Conservation (phyloP, 2,329 filamentous ascomycete genomes). For the Albophoma yamanashiensis region DNA sequence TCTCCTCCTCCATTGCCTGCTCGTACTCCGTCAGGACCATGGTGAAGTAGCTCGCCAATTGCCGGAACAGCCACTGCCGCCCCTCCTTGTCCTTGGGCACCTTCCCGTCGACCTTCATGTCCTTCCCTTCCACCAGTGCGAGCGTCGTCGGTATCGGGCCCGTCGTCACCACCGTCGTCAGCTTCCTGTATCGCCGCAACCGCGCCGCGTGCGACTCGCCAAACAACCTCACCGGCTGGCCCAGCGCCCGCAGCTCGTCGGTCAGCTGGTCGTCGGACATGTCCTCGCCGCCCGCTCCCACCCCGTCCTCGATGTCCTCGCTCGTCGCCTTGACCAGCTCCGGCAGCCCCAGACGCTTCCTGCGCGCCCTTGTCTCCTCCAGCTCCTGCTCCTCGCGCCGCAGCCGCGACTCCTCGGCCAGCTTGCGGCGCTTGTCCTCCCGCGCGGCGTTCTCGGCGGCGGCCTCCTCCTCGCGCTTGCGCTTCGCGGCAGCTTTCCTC, state of each 20-base stretch:
- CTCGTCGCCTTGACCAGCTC: conserved; percentile 43
- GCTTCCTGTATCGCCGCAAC: conserved; percentile 58
- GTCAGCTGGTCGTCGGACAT: conserved; percentile 62
- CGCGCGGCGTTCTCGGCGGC: conserved; percentile 56
- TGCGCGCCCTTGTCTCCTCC: conserved; percentile 59
- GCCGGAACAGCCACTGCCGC: conserved; percentile 66
- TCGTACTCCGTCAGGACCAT: conserved; percentile 92
- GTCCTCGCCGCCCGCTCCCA: conserved; percentile 43
- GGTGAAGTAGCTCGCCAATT: conserved; percentile 90
- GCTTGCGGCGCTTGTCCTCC: conserved; percentile 69
- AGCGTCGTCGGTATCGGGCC: conserved; percentile 84
- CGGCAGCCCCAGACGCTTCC: conserved; percentile 71
- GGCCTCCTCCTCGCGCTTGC: conserved; percentile 81
- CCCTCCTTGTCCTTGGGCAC: conserved; percentile 54
- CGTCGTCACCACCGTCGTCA: conserved; percentile 51
- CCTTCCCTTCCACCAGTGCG: conserved; percentile 66
- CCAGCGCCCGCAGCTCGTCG: conserved; percentile 55
- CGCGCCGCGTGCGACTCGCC: conserved; percentile 66
- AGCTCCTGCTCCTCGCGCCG: conserved; percentile 63
- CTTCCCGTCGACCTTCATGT: conserved; percentile 70
- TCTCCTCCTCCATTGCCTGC: conserved; percentile 57
- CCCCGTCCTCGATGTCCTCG: conserved; percentile 32
- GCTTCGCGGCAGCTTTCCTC: conserved; percentile 63
- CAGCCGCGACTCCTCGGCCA: conserved; percentile 70
- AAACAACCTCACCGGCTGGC: conserved; percentile 67